Evolutionary conservation across 2,329 filamentous ascomycete species (phyloP), one percentile per base, ranked within the genome.

Genomic region (Paraconiothyrium sp.): DNA sequence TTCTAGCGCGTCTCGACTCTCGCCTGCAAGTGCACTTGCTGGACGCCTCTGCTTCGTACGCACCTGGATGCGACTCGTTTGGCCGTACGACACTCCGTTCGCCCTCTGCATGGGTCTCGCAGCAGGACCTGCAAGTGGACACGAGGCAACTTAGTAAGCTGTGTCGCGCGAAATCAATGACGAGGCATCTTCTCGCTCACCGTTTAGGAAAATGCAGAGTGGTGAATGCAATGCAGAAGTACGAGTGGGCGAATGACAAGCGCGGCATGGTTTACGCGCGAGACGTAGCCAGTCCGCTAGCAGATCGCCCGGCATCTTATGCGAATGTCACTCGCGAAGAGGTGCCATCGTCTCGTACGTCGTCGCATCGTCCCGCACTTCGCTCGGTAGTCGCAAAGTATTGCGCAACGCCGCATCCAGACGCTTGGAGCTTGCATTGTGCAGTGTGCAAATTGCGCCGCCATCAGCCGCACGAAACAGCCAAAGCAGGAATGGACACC

Each of bases 301-400:
- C 52, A 32, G 39, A 55, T 46, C 41, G 22, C n/a, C 50, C 50
- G 35, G 50, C 20, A 41, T 52, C 35, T 11, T 41, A 13, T 39
- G 49, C 49, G n/a, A 52, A 54, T 34, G 37, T 43, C 37, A 16
- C 39, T 46, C 52, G 41, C 52, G 24, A 35, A 34, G 5, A 46
- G 11, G 52, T 22, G 41, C 41, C 39, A 35, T 24, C 51, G 10
- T 43, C 24, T 49, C 24, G 46, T 49, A 49, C 27, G 22, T 46
- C 39, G 41, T 46, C 52, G 52, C 16, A 46, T 55, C 52, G 39
- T 55, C 39, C 37, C 16, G 35, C 39, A 27, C 16, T 54, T 44
- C 51, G 51, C 51, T 44, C 46, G 39, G 51, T 43, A 16, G 52
- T 55, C 52, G 52, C 52, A 46, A 55, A 46, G 35, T 44, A 35